Percentiles rank a stretch among this genome's conserved stretches.
These are phyloP conservation scores for Cicer bijugum DNA, from an alignment of 306 rosid genomes.

Conservation along the genomic window DNA sequence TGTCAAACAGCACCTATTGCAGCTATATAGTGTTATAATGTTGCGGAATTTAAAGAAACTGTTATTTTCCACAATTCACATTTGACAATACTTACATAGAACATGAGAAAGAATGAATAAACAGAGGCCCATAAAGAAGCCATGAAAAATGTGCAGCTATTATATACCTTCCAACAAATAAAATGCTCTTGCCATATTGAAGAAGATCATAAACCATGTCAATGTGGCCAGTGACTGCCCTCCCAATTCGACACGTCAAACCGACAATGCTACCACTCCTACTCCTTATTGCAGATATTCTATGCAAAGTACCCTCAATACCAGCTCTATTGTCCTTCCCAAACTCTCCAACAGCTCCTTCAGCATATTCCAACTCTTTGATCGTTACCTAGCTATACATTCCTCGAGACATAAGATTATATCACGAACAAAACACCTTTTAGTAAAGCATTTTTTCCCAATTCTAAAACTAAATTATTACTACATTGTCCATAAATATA, in stretches of 20 bases:
- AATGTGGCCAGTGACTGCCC: conserved; percentile 66
- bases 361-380: conserved; percentile 69
- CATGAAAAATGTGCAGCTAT: background rate
- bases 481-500: too few relatives aligned
- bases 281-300: conserved; percentile 74
- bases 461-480: background rate
- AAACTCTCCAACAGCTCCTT: conserved; percentile 69
- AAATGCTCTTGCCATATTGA: conserved; percentile 71
- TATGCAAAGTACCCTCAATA: conserved; percentile 75
- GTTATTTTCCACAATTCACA: too few relatives aligned
- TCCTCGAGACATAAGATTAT: conserved; percentile 29
- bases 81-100: background rate
- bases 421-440: background rate
- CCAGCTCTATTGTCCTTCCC: conserved; percentile 79
- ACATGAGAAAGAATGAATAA: background rate
- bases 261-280: conserved; percentile 66
- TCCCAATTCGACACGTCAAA: conserved; percentile 74
- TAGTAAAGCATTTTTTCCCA: background rate
- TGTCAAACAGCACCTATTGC: too few relatives aligned
- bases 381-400: conserved; percentile 61
- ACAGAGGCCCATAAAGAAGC: background rate
- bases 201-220: conserved; percentile 72
- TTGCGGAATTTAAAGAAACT: too few relatives aligned
- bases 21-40: too few relatives aligned
- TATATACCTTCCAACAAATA: conserved; percentile 68